Base-by-base conservation (phyloP, 129 eudicot species). In the Kitagawia praeruptora region DNA sequence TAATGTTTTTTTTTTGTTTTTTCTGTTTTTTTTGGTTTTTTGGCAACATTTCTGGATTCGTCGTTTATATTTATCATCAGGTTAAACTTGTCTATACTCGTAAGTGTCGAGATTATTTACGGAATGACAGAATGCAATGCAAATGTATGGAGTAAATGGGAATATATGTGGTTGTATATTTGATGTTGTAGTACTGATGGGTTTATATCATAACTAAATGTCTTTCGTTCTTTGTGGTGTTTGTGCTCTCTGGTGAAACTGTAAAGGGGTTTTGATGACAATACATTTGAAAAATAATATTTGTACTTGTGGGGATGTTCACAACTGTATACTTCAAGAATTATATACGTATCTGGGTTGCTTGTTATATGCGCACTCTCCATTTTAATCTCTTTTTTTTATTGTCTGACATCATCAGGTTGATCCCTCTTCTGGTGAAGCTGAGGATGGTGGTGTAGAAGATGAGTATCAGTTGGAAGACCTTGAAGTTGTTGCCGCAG, bases 381-480 rank as follows among this genome's bases (percentile, higher is more conserved):
- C 23, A 8, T 27, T 28, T n/a, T 25, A 13, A 27, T 67, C 23
- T 34, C n/a, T 21, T 82, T 48, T 42, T n/a, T 45, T 46, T 56
- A 51, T 37, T 19, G 42, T n/a, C 11, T 38, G 66, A 44, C 31
- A 45, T 51, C 28, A 39, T 66, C 77, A 95, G 98, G 97, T 95
- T 81, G 98, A 95, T 85, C 88, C 97, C 25, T 86, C 98, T 13
- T 92, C 96, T 61, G 98, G 98, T 42, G 98, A 95, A 84, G 91
- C 92, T 39, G 98, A 95, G 76, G 98, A 95, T 37, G 94, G 89
- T 82, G 98, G 98, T 44, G 97, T 92, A 41, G 98, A 95, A 83
- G 98, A 95, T 48, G 97, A 95, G 75, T 95, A 95, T 85, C 97
- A 90, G 85, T 87, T 95, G 73, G 98, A 95, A 73, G 98, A 92